A percentile compares a stretch with the other conserved stretches of the same genome.
These are phyloP conservation scores for Neohortaea acidophila DNA, from an alignment of 495 filamentous ascomycete genomes.

Conservation along the genomic window DNA sequence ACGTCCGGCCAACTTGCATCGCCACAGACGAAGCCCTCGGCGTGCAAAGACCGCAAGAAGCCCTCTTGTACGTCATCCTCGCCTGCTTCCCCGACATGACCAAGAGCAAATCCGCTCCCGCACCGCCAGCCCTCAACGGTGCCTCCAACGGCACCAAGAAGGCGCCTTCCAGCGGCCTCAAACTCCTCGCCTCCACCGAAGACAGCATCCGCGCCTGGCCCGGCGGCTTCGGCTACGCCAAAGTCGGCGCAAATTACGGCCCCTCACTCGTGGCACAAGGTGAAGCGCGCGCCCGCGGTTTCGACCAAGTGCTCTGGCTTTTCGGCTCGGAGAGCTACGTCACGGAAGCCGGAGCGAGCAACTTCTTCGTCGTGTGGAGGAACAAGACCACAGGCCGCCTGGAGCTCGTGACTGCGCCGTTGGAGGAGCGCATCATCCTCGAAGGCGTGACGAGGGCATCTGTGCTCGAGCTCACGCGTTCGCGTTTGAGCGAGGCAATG, in stretches of 20 bases:
- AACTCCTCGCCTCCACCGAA: conserved; percentile 59
- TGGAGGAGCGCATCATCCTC: conserved; percentile 69
- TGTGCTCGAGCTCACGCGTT: conserved; percentile 55
- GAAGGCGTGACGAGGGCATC: conserved; percentile 70
- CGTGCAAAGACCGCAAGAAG: conserved; percentile 66
- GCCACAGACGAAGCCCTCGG: conserved; percentile 64
- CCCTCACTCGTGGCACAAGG: conserved; percentile 60
- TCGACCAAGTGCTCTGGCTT: conserved; percentile 84
- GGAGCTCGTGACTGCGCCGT: conserved; percentile 68
- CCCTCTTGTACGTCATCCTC: conserved; percentile 68
- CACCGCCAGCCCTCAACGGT: conserved; percentile 14
- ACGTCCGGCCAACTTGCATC: conserved; percentile 74
- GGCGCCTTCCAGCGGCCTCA: conserved; percentile 28
- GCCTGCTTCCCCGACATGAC: conserved; percentile 50
- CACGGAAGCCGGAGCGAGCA: conserved; percentile 82
- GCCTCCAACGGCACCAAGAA: conserved; percentile 1
- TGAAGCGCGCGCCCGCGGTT: conserved; percentile 55
- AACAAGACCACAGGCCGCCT: conserved; percentile 45
- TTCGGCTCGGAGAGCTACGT: conserved; percentile 59
- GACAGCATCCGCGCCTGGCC: conserved; percentile 83
- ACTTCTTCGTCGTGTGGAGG: conserved; percentile 80
- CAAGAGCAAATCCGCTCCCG: conserved; percentile 32
- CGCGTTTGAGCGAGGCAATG: conserved; percentile 31
- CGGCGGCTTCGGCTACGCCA: conserved; percentile 78
- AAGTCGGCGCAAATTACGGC: conserved; percentile 87